Evolutionary conservation across 2,329 filamentous ascomycete species (phyloP).

Genomic region (Scedosporium boydii): DNA sequence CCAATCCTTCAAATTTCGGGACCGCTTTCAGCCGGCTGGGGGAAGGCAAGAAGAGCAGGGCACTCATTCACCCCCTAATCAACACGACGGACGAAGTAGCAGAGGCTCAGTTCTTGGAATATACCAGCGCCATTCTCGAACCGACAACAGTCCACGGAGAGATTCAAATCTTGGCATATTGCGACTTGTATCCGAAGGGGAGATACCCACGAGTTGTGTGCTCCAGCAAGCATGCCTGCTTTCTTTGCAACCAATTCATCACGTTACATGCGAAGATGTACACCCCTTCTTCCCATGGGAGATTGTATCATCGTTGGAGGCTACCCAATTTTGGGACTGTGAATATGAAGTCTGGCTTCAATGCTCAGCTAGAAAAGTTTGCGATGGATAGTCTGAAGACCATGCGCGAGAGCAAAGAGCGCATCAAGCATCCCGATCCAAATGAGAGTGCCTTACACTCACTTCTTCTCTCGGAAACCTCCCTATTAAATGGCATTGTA

Average conservation of each 20-base stretch:
- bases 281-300: slow-evolving; percentile 31
- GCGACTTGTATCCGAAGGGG: slow-evolving; percentile 19
- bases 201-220: slow-evolving; percentile 31
- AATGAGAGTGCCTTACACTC: background rate
- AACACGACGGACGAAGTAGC: background rate
- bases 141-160: slow-evolving; percentile 37
- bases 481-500: background rate
- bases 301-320: slow-evolving; percentile 34
- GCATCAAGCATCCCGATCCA: background rate
- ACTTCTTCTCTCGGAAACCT: background rate
- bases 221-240: slow-evolving; percentile 41
- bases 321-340: slow-evolving; percentile 20
- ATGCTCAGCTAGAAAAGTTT: background rate
- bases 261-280: slow-evolving; percentile 27
- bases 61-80: background rate
- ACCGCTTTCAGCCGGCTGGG: background rate
- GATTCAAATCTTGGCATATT: slow-evolving; percentile 36
- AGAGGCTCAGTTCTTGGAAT: background rate
- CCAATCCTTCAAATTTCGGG: background rate
- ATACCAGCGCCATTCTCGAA: slow-evolving; percentile 10
- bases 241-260: slow-evolving; percentile 39
- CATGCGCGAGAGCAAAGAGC: background rate
- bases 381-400: background rate
- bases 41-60: background rate
- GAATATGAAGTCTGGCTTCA: background rate